Evolutionary conservation across 1,284 basidiomycete species (phyloP).

Genomic region (Anthracocystis setariae): DNA sequence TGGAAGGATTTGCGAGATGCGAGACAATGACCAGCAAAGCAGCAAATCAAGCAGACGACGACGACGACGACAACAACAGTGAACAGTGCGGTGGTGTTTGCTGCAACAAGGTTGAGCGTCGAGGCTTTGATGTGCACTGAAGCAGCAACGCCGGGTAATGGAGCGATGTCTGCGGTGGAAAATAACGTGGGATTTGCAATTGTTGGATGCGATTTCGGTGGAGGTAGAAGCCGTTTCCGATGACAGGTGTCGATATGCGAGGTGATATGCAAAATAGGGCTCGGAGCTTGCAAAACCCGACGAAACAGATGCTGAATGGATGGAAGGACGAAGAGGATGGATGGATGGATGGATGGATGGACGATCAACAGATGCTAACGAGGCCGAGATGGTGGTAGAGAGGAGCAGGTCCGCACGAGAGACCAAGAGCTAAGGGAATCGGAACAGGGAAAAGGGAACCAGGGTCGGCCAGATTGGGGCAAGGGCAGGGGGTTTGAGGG

Average conservation of each 20-base stretch:
- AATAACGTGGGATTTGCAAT: slow-evolving; percentile 11
- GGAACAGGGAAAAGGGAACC: slow-evolving; percentile 3
- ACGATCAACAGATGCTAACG: slow-evolving; percentile 1
- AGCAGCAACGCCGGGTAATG: slow-evolving; percentile 12
- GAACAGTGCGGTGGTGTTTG: background rate
- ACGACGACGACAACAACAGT: background rate
- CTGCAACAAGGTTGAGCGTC: background rate
- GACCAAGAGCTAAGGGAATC: slow-evolving; percentile 1
- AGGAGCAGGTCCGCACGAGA: slow-evolving; percentile 4
- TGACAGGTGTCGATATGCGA: slow-evolving; percentile 39
- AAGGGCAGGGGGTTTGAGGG: background rate
- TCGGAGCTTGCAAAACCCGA: slow-evolving; percentile 6
- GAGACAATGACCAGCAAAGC: background rate
- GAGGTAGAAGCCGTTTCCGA: slow-evolving; percentile 25
- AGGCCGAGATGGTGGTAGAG: slow-evolving; percentile 3
- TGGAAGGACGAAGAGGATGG: slow-evolving; percentile 1
- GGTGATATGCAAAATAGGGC: slow-evolving; percentile 6
- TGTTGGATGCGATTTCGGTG: slow-evolving; percentile 29
- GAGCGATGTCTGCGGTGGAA: slow-evolving; percentile 8
- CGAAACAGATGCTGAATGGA: background rate
- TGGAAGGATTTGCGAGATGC: background rate
- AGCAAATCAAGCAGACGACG: background rate
- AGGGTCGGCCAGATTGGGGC: background rate
- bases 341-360: background rate
- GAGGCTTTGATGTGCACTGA: background rate